These are phyloP conservation scores for Starmerella gropengiesseri DNA, from an alignment of 805 yeast genomes.

Conservation along the genomic window DNA sequence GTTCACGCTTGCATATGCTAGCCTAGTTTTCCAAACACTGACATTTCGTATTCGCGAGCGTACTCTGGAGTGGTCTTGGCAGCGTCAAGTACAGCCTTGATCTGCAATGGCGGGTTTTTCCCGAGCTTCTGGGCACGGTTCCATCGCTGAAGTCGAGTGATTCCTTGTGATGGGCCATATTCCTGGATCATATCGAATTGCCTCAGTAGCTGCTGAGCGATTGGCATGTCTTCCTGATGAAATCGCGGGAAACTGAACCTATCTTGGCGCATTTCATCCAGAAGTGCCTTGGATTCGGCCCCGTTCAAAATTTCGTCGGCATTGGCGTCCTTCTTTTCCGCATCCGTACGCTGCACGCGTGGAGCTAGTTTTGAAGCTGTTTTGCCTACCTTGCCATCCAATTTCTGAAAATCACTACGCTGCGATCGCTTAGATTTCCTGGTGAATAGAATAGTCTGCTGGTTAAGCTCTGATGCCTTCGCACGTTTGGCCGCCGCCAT, in stretches of 20 bases:
- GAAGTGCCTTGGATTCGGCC: constrained; percentile 7
- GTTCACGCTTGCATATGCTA: background rate
- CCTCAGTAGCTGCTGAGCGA: constrained; percentile 28
- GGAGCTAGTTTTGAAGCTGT: too few relatives aligned
- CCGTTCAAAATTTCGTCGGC: constrained; percentile 11
- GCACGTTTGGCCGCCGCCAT: too few relatives aligned
- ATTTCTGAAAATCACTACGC: too few relatives aligned
- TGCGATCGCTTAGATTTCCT: too few relatives aligned
- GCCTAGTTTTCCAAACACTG: constrained; percentile 14
- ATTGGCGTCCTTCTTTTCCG: too few relatives aligned
- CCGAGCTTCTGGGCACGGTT: constrained; percentile 31
- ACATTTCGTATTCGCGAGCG: constrained; percentile 14
- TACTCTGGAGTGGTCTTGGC: constrained; percentile 6
- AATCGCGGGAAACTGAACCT: constrained; percentile 14
- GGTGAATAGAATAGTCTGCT: too few relatives aligned
- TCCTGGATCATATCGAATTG: constrained; percentile 29
- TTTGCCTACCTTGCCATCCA: too few relatives aligned
- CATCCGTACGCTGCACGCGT: too few relatives aligned
- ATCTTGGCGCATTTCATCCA: constrained; percentile 9
- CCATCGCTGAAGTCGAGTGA: constrained; percentile 33
- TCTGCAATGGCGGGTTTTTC: constrained; percentile 30
- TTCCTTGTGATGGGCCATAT: constrained; percentile 34
- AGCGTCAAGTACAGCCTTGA: constrained; percentile 27
- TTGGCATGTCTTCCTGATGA: constrained; percentile 27
- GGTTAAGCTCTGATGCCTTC: too few relatives aligned